Conservation (phyloP, 225 moss, liverwort and hornwort species). For the Neckera pumila region DNA sequence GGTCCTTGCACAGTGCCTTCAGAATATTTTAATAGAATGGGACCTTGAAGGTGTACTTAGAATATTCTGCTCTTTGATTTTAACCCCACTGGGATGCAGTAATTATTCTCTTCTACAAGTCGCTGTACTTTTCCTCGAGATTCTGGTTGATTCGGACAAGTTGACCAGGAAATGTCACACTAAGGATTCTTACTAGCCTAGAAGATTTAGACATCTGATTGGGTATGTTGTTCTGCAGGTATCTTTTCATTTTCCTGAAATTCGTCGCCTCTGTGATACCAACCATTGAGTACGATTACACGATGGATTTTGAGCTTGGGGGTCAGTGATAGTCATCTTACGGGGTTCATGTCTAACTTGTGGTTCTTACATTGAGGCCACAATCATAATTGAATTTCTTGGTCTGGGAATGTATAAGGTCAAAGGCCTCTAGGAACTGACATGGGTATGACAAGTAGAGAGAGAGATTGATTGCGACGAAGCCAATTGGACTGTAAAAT, state of each 20-base stretch:
- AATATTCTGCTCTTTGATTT: background rate
- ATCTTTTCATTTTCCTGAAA: conserved; percentile 95
- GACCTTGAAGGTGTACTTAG: background rate
- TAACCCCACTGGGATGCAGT: background rate
- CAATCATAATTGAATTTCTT: conserved; percentile 28
- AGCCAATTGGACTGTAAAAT: conserved; percentile 36
- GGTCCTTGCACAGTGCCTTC: background rate
- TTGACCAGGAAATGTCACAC: background rate
- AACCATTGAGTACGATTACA: conserved; percentile 99
- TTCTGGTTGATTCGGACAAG: background rate
- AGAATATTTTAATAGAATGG: background rate
- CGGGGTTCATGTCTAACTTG: conserved; percentile 31
- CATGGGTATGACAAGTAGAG: conserved; percentile 3
- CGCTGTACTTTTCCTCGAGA: background rate
- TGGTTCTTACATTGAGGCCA: conserved; percentile 69
- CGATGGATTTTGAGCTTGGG: conserved; percentile 98
- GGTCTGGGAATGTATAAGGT: conserved; percentile 24
- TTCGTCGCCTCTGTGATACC: conserved; percentile 98
- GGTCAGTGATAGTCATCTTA: conserved; percentile 38
- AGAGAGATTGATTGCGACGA: conserved; percentile 20
- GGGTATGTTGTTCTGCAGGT: conserved; percentile 42
- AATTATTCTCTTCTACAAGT: background rate
- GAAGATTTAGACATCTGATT: background rate
- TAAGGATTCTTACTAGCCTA: background rate
- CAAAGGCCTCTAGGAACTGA: conserved; percentile 26